Conservation (phyloP, 2,329 filamentous ascomycete genomes). For the Claviceps arundinis region DNA sequence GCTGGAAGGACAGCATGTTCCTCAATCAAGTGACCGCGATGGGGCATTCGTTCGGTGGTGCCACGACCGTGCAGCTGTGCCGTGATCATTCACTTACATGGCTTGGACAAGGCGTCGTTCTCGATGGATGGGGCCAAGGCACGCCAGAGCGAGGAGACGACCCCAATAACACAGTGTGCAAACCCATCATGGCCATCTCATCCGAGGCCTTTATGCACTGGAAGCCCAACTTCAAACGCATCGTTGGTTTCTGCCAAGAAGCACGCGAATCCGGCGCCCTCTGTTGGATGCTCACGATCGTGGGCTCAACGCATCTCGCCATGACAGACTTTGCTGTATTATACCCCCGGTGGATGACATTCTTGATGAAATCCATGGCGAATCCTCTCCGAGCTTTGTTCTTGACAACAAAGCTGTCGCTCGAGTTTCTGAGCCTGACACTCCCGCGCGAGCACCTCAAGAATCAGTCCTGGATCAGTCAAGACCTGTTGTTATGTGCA, state of each 20-base stretch:
- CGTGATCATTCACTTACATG: constrained; percentile 39
- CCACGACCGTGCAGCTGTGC: constrained; percentile 47
- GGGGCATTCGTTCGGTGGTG: constrained; percentile 55
- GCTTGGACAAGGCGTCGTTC: constrained; percentile 50
- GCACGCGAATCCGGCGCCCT: constrained; percentile 30
- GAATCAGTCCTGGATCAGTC: constrained; percentile 39
- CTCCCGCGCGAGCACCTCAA: constrained; percentile 33
- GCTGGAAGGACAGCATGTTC: constrained; percentile 44
- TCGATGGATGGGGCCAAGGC: constrained; percentile 50
- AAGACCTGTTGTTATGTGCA: constrained; percentile 33
- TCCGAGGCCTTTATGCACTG: constrained; percentile 60
- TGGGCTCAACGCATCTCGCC: constrained; percentile 50
- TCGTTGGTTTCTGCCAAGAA: constrained; percentile 44
- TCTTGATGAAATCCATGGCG: constrained; percentile 50
- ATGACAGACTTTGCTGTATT: constrained; percentile 55
- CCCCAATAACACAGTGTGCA: constrained; percentile 28
- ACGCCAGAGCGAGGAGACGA: constrained; percentile 31
- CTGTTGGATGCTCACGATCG: constrained; percentile 38
- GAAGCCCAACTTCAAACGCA: constrained; percentile 47
- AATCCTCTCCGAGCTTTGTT: constrained; percentile 49
- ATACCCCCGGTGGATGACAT: constrained; percentile 44
- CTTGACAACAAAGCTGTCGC: constrained; percentile 46
- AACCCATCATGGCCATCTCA: constrained; percentile 50
- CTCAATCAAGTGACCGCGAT: constrained; percentile 45
- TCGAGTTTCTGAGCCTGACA: constrained; percentile 47